Conservation (phyloP, 306 rosid genomes). For the Lathyrus aphaca region DNA sequence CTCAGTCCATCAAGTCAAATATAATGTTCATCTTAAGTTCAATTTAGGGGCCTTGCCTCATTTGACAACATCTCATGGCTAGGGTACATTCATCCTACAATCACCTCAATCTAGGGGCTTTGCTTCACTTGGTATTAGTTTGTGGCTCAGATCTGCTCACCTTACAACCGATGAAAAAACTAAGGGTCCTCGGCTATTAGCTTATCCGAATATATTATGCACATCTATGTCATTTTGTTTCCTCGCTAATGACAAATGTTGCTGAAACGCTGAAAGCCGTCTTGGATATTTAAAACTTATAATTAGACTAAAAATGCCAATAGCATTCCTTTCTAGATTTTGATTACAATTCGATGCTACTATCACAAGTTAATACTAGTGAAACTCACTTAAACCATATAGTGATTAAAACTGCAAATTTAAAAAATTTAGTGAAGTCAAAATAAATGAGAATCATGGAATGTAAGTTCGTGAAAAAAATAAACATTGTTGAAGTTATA, state of each 20-base stretch:
- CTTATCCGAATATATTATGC: neutral
- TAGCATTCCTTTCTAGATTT: neutral
- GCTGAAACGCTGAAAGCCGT: neutral
- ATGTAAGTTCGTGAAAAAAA: neutral
- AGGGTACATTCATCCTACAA: neutral
- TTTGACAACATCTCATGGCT: neutral
- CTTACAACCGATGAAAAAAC: neutral
- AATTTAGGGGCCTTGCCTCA: neutral
- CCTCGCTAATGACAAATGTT: neutral
- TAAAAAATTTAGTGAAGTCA: neutral
- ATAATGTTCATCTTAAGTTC: no score
- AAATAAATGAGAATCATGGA: neutral
- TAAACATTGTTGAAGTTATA: neutral
- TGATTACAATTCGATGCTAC: conserved; percentile 4
- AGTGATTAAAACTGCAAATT: neutral
- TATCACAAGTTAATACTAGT: neutral
- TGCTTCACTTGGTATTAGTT: neutral
- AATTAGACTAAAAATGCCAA: conserved; percentile 13
- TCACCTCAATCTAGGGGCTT: neutral
- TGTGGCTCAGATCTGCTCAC: neutral
- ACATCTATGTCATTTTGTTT: neutral
- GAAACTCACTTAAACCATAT: neutral
- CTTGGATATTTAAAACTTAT: neutral
- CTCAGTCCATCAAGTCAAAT: no score
- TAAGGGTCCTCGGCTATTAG: neutral